Conservation (phyloP, 306 rosid genomes). For the Hippophae rhamnoides region DNA sequence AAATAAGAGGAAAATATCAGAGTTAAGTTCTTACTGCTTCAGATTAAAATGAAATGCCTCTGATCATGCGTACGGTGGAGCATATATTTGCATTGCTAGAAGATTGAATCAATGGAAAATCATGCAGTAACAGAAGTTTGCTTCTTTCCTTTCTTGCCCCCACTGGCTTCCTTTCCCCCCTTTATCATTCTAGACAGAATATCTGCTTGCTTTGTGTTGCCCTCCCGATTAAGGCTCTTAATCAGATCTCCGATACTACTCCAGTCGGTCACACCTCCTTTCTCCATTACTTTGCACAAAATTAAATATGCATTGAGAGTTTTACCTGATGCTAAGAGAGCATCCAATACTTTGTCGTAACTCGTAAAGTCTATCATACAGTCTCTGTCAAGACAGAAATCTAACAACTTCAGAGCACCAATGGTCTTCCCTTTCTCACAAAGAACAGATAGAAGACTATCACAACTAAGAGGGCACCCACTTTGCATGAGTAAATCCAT, state of each 20-base stretch:
- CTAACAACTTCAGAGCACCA: constrained; percentile 79
- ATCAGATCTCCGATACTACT: constrained; percentile 55
- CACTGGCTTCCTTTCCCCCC: constrained; percentile 24
- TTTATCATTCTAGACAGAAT: constrained; percentile 69
- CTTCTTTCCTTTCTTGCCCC: constrained; percentile 32
- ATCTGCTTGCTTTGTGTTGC: constrained; percentile 94
- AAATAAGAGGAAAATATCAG: too few species aligned
- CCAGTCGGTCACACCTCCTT: constrained; percentile 64
- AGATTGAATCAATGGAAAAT: constrained; percentile 13
- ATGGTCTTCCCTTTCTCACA: constrained; percentile 79
- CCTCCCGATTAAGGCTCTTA: constrained; percentile 66
- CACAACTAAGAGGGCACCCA: constrained; percentile 50
- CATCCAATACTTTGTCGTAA: constrained; percentile 74
- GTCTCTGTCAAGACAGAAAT: constrained; percentile 75
- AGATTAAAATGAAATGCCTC: too few species aligned
- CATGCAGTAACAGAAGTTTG: constrained; percentile 32
- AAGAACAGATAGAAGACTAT: constrained; percentile 49
- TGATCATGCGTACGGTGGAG: too few species aligned
- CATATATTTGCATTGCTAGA: too few species aligned
- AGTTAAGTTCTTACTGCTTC: too few species aligned
- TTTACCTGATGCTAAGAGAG: constrained; percentile 65
- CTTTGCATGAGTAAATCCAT: constrained; percentile 52
- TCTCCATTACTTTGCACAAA: constrained; percentile 70
- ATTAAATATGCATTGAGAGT: constrained; percentile 80
- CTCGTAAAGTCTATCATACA: constrained; percentile 44